Percentiles rank a stretch among this genome's conserved stretches.
These are phyloP conservation scores for Nigrospora oryzae DNA, from an alignment of 2,329 filamentous ascomycete species.

Conservation along the genomic window DNA sequence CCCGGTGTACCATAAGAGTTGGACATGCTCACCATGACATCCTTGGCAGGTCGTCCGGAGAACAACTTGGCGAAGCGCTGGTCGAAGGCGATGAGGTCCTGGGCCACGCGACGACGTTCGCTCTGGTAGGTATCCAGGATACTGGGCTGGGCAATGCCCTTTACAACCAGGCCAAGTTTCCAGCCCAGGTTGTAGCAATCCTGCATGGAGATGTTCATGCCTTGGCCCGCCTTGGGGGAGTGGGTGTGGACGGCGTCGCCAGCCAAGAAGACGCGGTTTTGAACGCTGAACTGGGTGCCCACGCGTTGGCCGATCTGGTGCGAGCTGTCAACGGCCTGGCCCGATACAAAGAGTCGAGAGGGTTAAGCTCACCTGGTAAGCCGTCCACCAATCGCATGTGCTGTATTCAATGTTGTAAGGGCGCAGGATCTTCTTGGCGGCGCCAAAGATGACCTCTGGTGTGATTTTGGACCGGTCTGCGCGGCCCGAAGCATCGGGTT, in stretches of 20 bases:
- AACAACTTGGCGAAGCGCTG: conserved; percentile 51
- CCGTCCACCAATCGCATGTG: conserved; percentile 62
- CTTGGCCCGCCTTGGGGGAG: conserved; percentile 54
- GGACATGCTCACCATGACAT: conserved; percentile 27
- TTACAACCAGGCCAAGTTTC: conserved; percentile 39
- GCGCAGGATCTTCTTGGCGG: conserved; percentile 51
- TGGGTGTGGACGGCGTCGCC: conserved; percentile 57
- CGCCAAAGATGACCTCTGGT: conserved; percentile 63
- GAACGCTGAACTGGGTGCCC: conserved; percentile 59
- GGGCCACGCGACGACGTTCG: conserved; percentile 53
- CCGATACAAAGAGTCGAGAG: no score
- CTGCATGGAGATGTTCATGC: conserved; percentile 48
- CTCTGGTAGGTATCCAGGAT: conserved; percentile 54
- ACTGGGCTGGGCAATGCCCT: conserved; percentile 43
- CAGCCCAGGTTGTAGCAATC: conserved; percentile 41
- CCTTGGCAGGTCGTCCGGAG: conserved; percentile 47
- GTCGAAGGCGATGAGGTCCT: conserved; percentile 52
- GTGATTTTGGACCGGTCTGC: conserved; percentile 24
- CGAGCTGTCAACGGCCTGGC: no score
- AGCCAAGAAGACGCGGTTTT: conserved; percentile 55
- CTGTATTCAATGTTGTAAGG: conserved; percentile 51
- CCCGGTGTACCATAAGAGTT: no score
- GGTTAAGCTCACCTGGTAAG: conserved; percentile 46
- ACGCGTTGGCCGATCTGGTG: conserved; percentile 49
- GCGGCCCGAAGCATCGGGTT: not conserved